Conservation (phyloP, 2,329 filamentous ascomycete genomes). For the Pyrenochaeta sp. region DNA sequence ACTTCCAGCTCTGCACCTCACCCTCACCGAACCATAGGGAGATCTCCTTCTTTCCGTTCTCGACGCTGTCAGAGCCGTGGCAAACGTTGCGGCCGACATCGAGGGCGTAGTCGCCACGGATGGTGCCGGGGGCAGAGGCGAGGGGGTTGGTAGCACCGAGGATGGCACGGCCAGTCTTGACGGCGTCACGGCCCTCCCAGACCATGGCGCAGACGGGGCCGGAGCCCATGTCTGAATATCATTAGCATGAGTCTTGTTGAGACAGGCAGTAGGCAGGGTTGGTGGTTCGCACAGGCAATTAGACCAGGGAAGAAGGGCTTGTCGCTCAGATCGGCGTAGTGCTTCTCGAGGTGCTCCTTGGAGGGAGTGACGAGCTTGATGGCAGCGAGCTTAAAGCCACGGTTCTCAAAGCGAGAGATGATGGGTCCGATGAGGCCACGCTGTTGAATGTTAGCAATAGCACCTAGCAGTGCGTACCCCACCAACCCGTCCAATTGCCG, state of each 20-base stretch:
- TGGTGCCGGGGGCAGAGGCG: slow-evolving; percentile 93
- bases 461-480: too few species aligned
- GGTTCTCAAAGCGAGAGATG: slow-evolving; percentile 97
- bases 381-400: slow-evolving; percentile 97
- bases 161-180: slow-evolving; percentile 97
- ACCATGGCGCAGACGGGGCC: slow-evolving; percentile 99
- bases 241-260: slow-evolving; percentile 12
- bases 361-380: slow-evolving; percentile 92
- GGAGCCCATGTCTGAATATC: slow-evolving; percentile 83
- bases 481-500: too few species aligned
- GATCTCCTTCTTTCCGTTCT: slow-evolving; percentile 99
- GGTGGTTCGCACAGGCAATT: slow-evolving; percentile 76
- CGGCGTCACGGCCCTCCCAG: slow-evolving; percentile 98
- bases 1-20: slow-evolving; percentile 87
- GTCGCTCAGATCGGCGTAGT: slow-evolving; percentile 90
- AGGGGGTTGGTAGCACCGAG: slow-evolving; percentile 99
- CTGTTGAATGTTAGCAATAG: slow-evolving; percentile 57
- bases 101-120: slow-evolving; percentile 92
- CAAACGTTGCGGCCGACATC: slow-evolving; percentile 98
- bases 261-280: neutral
- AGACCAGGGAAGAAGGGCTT: slow-evolving; percentile 98
- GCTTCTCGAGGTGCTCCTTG: slow-evolving; percentile 97
- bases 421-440: slow-evolving; percentile 98
- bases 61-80: slow-evolving; percentile 98
- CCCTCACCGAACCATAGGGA: slow-evolving; percentile 95